Base-by-base conservation (phyloP, 257 asterid genomes). In the Salvia rosmarinus region DNA sequence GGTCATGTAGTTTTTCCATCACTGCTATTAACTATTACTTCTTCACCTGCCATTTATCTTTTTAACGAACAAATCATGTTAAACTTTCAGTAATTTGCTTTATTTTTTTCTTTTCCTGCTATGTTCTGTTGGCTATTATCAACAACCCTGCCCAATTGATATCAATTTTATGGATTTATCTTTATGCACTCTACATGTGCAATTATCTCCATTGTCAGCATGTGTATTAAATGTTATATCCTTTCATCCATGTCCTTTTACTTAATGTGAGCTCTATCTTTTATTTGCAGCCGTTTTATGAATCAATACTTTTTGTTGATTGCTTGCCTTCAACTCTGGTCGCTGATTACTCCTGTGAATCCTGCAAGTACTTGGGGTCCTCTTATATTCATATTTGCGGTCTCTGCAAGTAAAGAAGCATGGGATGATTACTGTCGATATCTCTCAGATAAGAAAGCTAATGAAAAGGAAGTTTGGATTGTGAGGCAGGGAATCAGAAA, bases 331-430 rank as follows among this genome's bases (percentile, higher is more conserved):
- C 99, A 95, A 79, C 89, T 95, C 43, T 95, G 99, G 99, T 85
- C 99, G 54, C 96, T 95, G 73, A 95, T 95, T 66, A 95, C 99
- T 71, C 99, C 99, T 28, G 99, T 95, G 75, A 95, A 95, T 88
- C 99, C 99, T 70, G 99, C 96, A 54, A 95, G 98, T 83, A 95
- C 99, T 17, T 95, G 99, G 99, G 98, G 99, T 61, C 99, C 99
- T 69, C 96, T 95, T 77, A 88, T 95, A 75, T 89, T 95, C 79
- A 95, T 95, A 84, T 95, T 95, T 85, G 90, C 99, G 9, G 98
- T 95, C 85, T 95, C 99, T 12, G 98, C 99, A 44, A 76, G 91
- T 44, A 95, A 95, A 86, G 99, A 95, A 87, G 99, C 96, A 21
- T 95, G 99, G 98, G 99, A 95, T 82, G 99, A 95, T 86, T 91